These are phyloP conservation scores for Pluteus cervinus DNA, from an alignment of 768 basidiomycete species.

Conservation along the genomic window DNA sequence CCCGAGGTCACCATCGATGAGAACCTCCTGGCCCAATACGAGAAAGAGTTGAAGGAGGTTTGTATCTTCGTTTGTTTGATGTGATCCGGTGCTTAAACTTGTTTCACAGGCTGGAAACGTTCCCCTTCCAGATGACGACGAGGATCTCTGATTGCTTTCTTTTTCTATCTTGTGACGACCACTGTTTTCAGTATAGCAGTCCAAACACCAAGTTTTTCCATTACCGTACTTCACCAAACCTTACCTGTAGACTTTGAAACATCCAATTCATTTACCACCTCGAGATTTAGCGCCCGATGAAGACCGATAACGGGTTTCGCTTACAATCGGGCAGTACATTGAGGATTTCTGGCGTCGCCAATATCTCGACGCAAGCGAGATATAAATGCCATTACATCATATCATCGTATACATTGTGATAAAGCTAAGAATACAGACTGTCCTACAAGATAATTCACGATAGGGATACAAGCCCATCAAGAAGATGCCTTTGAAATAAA, in stretches of 20 bases:
- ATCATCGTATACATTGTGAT: constrained; percentile 10
- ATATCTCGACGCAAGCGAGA: too few species aligned
- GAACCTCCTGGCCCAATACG: constrained; percentile 73
- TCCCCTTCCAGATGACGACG: constrained; percentile 97
- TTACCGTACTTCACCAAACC: too few species aligned
- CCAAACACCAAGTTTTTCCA: constrained; percentile 1
- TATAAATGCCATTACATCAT: too few species aligned
- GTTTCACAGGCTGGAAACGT: constrained; percentile 69
- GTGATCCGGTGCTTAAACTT: constrained; percentile 7
- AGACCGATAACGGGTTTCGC: too few species aligned
- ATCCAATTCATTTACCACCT: too few species aligned
- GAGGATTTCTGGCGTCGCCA: too few species aligned
- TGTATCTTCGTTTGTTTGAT: constrained; percentile 13
- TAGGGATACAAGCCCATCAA: too few species aligned
- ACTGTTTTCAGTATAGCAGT: constrained; percentile 19
- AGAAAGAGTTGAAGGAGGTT: constrained; percentile 67
- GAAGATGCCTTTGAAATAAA: constrained; percentile 6
- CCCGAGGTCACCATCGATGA: constrained; percentile 87
- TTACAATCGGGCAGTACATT: too few species aligned
- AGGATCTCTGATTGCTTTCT: constrained; percentile 55
- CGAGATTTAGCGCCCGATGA: too few species aligned
- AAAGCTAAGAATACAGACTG: constrained; percentile 9
- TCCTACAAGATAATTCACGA: constrained; percentile 5
- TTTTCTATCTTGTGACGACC: constrained; percentile 16
- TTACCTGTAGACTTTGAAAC: too few species aligned